Evolutionary conservation across 2,329 filamentous ascomycete species (phyloP), one percentile per base, ranked within the genome.

Genomic region (Claviceps sp.): DNA sequence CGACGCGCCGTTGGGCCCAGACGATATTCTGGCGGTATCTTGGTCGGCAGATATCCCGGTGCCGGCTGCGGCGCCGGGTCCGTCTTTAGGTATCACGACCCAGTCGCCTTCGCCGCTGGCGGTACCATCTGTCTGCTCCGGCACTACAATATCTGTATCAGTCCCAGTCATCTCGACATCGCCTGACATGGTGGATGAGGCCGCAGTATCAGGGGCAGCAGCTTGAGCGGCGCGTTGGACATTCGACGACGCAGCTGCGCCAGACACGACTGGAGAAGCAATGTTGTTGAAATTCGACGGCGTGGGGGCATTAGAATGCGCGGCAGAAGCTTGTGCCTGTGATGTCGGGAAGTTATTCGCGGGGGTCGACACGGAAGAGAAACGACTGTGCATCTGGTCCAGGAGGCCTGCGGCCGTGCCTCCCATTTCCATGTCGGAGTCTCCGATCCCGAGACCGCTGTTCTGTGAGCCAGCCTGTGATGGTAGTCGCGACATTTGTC

Each of bases 81-180:
- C 76, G 46, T 78, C 79, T 56, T 85, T 83, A 51, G 82, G 79
- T 34, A 89, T 79, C 52, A 89, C 82, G 3, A 88, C 82, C 85
- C 85, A 89, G 56, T 89, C 86, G 34, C 78, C 82, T 56, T 89
- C 86, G 34, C 78, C 82, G 50, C 69, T 74, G 20, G 71, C 76
- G 1, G 73, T 74, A 4, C 70, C 71, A 51, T 63, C 62, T 9
- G 67, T 61, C 20, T 67, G 64, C 20, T 65, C 62, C 42, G 67
- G 64, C 36, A 60, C 23, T 16, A 54, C 45, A 45, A 58, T 67
- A 16, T 73, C 68, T 29, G 59, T 67, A 16, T 73, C 68, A 26
- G 77, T 74, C 52, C 77, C 77, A 16, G 77, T 75, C 79, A 87
- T 74, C 37, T 65, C 55, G 5, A 72, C 61, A 52, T 75, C 73